Evolutionary conservation across 352 stramenopile genomes (phyloP), one percentile per base, ranked within the genome.

Genomic region (Aphanomyces astaci): DNA sequence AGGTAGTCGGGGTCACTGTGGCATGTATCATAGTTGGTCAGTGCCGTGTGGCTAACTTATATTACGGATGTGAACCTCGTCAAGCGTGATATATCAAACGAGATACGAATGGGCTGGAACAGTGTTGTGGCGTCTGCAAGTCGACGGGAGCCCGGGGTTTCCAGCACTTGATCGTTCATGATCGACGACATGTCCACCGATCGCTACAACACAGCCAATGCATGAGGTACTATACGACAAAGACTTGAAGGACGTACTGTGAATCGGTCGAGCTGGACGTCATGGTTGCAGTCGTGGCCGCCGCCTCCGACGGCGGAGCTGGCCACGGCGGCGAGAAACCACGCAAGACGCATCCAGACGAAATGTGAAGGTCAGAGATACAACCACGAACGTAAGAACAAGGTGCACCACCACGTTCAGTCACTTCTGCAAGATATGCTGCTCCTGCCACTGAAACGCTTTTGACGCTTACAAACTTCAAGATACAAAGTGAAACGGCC

Each of bases 11-110:
- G 75, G 64, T 92, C 84, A 22, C 79, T 92, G 46, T 15, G 15
- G 36, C 15, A 64, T 17, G 24, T 25, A 49, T 19, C 59, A 33
- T n/a, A 11, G 40, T 63, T n/a, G 55, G 31, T 36, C 31, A 4
- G 13, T 5, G 33, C 22, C 33, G 10, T 54, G 19, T 31, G 33
- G 25, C 39, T n/a, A n/a, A 49, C 39, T 49, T 64, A 48, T 63
- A 27, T 39, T 36, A 43, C 36, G 7, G 7, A 43, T 15, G 36
- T 15, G 24, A 78, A 86, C 79, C 72, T 81, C 25, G 66, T 78
- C 24, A 92, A 78, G 48, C 89, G 89, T 5, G 84, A 92, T 0
- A 90, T 59, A 28, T 92, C 84, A 28, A 92, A 92, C 17, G 74
- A 79, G 48, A 90, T 90, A 39, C 84, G 81, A n/a, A 92, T 82